Evolutionary conservation across 306 rosid genomes (phyloP).

Genomic region (Inga laurina): DNA sequence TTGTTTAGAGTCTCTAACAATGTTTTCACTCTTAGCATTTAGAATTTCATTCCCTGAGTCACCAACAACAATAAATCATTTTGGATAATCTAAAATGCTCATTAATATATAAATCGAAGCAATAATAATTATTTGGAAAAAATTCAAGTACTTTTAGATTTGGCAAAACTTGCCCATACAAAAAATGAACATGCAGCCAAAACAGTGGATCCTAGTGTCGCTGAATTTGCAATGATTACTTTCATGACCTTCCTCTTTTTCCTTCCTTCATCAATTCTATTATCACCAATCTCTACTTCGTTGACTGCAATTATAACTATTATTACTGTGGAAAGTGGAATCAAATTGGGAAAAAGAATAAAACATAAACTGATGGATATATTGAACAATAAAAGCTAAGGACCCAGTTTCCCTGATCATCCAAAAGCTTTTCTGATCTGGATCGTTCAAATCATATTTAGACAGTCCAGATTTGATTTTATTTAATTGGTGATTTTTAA

Average conservation of each 20-base stretch:
- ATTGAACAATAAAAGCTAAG: no score
- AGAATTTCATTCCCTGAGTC: neutral
- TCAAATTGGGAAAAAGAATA: neutral
- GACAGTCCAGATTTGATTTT: no score
- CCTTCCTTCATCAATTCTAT: neutral
- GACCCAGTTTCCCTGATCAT: no score
- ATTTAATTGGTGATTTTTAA: no score
- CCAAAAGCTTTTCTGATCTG: no score
- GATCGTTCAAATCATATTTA: no score
- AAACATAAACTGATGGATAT: no score
- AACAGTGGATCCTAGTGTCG: neutral
- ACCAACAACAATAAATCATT: neutral
- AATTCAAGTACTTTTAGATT: neutral
- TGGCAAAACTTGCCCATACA: neutral
- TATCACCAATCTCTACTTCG: neutral
- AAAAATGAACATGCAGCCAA: neutral
- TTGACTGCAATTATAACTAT: neutral
- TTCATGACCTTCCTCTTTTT: neutral
- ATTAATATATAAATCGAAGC: no score
- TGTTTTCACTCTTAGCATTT: neutral
- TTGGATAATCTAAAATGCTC: no score
- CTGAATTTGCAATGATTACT: neutral
- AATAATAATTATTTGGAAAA: no score
- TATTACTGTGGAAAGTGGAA: neutral
- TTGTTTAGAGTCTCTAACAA: neutral